Evolutionary conservation across 352 stramenopile genomes (phyloP), one percentile per base, ranked within the genome.

Genomic region (Aphanomyces euteiches): DNA sequence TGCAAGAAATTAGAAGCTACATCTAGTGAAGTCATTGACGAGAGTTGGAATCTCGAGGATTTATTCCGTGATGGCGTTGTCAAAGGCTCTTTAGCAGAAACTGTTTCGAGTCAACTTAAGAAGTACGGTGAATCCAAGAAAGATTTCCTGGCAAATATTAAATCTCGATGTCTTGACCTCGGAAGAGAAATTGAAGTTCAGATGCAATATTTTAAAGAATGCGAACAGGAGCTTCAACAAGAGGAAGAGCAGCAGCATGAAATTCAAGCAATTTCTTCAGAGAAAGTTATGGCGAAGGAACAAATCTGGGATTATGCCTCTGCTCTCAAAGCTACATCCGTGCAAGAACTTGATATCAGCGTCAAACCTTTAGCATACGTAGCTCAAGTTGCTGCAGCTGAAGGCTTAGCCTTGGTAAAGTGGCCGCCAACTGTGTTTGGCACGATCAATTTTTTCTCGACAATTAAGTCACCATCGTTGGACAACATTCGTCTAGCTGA

Each of bases 221-320:
- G 78, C 12, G 82, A 89, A 67, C 79, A 78, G 12, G 79, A 90
- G 19, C 59, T 85, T 12, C 75, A 89, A 56, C 73, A 87, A 39
- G 79, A 86, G 40, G 56, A 78, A 19, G 67, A 87, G 53, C 61
- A 78, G 17, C 60, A 82, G n/a, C 13, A 54, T 0, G 74, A 84
- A 57, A n/a, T 73, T 0, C 56, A 57, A 21, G 2, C 28, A 28
- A 2, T 28, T 28, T n/a, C 21, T 17, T 7, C 13, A 17, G 28
- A 1, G 58, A 19, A 36, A 10, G n/a, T 17, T 40, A 15, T 5
- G 28, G 1, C 1, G 17, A 17, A n/a, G 7, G 81, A 87, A 47
- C 34, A 56, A 3, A 5, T 0, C 0, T 84, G 76, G 77, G 59
- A 75, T 36, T 78, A 74, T 28, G n/a, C 40, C 0, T 8, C 34